A percentile compares a stretch with the other conserved stretches of the same genome.
phyloP scores from a whole-genome alignment of 225 moss, liverwort and hornwort species.

The Sphagnum tenellum region DNA sequence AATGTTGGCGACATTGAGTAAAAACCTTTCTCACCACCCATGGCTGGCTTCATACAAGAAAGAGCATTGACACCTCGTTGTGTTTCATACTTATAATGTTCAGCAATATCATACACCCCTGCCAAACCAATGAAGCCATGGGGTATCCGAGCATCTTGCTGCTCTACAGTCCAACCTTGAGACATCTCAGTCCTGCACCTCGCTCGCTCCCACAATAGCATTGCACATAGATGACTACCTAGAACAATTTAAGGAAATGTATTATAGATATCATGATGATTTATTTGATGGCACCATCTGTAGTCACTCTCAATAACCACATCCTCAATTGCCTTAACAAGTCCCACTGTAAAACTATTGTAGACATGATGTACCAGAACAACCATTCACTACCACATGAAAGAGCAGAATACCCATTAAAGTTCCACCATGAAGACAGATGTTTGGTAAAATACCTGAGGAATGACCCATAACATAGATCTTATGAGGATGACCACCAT shows the following conservation, averaged over 20 bases:
- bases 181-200: slow-evolving; percentile 17
- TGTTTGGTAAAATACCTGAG: slow-evolving; percentile 37
- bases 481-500: slow-evolving; percentile 65
- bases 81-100: slow-evolving; percentile 75
- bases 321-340: no score
- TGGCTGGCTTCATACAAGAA: slow-evolving; percentile 77
- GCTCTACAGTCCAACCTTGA: background rate
- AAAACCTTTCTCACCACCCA: slow-evolving; percentile 51
- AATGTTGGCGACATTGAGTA: slow-evolving; percentile 70
- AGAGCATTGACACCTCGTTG: slow-evolving; percentile 56
- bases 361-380: no score
- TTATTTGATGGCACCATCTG: no score
- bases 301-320: no score
- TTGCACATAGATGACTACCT: slow-evolving; percentile 63
- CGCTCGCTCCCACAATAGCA: slow-evolving; percentile 74
- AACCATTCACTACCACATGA: no score
- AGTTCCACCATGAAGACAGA: no score
- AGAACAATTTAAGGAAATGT: background rate
- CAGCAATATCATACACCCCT: slow-evolving; percentile 78
- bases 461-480: slow-evolving; percentile 87
- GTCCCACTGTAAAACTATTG: no score
- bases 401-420: no score
- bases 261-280: no score
- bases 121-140: slow-evolving; percentile 57
- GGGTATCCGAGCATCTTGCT: slow-evolving; percentile 35